Evolutionary conservation across 768 basidiomycete genomes (phyloP).

Genomic region (Trametes meyenii): DNA sequence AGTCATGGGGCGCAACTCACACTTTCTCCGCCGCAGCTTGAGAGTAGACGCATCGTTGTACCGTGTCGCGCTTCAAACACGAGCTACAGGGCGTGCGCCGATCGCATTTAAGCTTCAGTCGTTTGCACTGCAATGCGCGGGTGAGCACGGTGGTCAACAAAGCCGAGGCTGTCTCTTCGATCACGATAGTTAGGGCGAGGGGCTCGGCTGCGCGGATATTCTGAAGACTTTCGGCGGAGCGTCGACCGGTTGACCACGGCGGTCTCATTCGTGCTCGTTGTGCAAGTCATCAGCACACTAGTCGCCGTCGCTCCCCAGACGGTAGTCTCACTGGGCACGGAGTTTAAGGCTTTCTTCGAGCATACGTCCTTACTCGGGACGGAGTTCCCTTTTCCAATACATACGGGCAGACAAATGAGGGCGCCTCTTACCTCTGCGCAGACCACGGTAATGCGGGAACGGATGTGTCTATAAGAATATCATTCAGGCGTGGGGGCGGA

Average conservation of each 20-base stretch:
- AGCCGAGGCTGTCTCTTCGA: neutral
- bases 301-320: no score
- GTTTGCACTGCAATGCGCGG: conserved; percentile 66
- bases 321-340: no score
- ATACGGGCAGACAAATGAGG: neutral
- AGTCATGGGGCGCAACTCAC: conserved; percentile 42
- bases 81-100: conserved; percentile 75
- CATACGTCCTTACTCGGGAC: neutral
- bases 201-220: neutral
- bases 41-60: conserved; percentile 73
- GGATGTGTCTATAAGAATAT: conserved; percentile 54
- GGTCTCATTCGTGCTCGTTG: no score
- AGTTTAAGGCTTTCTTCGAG: neutral
- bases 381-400: neutral
- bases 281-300: no score
- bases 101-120: conserved; percentile 86
- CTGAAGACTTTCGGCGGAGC: no score
- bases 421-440: conserved; percentile 67
- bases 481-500: conserved; percentile 16
- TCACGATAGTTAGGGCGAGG: neutral
- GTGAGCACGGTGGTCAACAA: neutral
- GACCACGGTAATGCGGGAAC: conserved; percentile 78
- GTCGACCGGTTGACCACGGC: no score
- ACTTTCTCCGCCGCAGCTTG: conserved; percentile 87
- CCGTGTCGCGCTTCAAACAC: conserved; percentile 79